Evolutionary conservation across 2,329 filamentous ascomycete species (phyloP).

Genomic region (Alternaria triticimaculans): DNA sequence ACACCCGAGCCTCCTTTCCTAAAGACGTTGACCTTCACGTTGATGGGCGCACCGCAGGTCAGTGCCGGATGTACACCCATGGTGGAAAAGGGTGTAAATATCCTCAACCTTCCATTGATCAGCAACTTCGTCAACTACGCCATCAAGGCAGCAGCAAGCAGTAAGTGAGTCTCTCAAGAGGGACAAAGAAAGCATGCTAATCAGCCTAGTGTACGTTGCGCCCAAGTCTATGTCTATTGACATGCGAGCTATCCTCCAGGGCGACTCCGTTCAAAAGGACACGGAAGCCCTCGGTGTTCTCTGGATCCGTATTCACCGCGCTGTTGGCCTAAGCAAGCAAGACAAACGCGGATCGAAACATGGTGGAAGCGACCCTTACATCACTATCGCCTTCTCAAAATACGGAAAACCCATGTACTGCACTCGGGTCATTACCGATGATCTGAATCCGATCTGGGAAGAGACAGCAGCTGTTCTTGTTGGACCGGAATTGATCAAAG

Average conservation of each 20-base stretch:
- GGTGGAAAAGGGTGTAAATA: constrained; percentile 87
- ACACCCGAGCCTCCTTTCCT: constrained; percentile 90
- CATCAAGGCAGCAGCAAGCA: constrained; percentile 79
- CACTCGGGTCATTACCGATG: constrained; percentile 92
- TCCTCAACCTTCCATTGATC: constrained; percentile 89
- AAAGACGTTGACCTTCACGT: constrained; percentile 88
- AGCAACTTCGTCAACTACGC: constrained; percentile 98
- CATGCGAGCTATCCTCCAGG: constrained; percentile 86
- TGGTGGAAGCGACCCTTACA: constrained; percentile 93
- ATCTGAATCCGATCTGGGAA: constrained; percentile 91
- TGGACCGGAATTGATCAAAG: constrained; percentile 88
- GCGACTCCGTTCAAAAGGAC: constrained; percentile 91
- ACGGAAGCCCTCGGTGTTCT: constrained; percentile 86
- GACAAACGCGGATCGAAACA: constrained; percentile 81
- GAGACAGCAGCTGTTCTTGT: constrained; percentile 86
- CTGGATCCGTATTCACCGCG: constrained; percentile 90
- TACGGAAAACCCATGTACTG: constrained; percentile 98
- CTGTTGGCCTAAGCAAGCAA: constrained; percentile 87
- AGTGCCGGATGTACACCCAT: constrained; percentile 90
- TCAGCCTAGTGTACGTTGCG: constrained; percentile 75
- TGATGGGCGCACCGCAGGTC: constrained; percentile 93
- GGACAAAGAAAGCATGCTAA: constrained; percentile 37
- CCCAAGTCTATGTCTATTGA: constrained; percentile 95
- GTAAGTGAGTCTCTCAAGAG: constrained; percentile 18
- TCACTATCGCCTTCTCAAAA: constrained; percentile 93